A percentile compares a stretch with the other conserved stretches of the same genome.
phyloP scores from a whole-genome alignment of 2,329 filamentous ascomycete species.

The Monilinia fructigena region DNA sequence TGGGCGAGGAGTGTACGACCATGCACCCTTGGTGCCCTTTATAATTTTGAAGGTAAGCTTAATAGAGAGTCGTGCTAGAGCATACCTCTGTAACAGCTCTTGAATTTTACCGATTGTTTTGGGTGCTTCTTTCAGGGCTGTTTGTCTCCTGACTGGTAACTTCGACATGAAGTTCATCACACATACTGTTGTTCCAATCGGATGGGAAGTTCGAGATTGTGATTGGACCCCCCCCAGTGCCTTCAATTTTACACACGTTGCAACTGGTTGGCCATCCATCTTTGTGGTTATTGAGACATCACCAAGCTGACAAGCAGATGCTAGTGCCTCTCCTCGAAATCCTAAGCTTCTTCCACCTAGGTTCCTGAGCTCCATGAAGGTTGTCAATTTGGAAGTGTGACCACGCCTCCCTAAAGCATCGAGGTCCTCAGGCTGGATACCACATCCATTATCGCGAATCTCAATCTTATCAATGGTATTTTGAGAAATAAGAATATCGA shows the following conservation, averaged over 20 bases:
- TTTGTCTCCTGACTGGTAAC: conserved; percentile 63
- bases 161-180: conserved; percentile 58
- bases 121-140: conserved; percentile 54
- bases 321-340: conserved; percentile 73
- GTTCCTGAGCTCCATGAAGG: conserved; percentile 59
- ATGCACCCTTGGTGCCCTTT: conserved; percentile 52
- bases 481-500: conserved; percentile 62
- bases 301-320: conserved; percentile 61
- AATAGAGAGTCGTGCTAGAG: conserved; percentile 62
- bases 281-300: conserved; percentile 63
- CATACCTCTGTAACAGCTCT: conserved; percentile 61
- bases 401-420: conserved; percentile 61
- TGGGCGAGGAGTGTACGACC: conserved; percentile 60
- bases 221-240: conserved; percentile 43
- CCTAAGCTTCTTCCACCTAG: conserved; percentile 63
- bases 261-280: conserved; percentile 59
- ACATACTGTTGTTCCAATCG: conserved; percentile 67
- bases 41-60: conserved; percentile 60
- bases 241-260: conserved; percentile 48
- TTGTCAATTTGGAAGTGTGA: conserved; percentile 70
- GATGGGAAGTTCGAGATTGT: conserved; percentile 47
- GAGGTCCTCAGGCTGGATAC: conserved; percentile 63
- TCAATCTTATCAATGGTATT: conserved; percentile 69
- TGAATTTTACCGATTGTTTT: conserved; percentile 59
- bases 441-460: conserved; percentile 71